These are phyloP conservation scores for Colletotrichum liaoningense DNA, from an alignment of 2,329 filamentous ascomycete genomes.

Conservation along the genomic window DNA sequence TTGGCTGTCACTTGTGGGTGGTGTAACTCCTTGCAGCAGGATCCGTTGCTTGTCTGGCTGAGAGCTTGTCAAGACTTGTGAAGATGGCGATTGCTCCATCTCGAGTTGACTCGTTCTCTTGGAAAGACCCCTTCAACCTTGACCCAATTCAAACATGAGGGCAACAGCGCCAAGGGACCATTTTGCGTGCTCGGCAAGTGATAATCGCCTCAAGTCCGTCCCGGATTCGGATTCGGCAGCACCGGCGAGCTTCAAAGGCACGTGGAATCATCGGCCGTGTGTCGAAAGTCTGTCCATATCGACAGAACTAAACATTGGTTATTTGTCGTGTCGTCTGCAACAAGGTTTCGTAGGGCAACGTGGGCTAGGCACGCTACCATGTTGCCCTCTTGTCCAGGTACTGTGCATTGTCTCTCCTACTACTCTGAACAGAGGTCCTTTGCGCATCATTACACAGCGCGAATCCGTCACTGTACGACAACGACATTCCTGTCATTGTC, in stretches of 20 bases:
- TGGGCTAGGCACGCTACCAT: conserved; percentile 10
- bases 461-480: not conserved
- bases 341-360: conserved; percentile 24
- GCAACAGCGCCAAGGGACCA: not conserved
- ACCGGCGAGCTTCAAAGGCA: conserved; percentile 10
- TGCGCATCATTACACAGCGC: not conserved
- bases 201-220: not conserved
- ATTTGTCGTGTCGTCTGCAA: conserved; percentile 3
- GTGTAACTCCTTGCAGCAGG: not conserved
- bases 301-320: not conserved
- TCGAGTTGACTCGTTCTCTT: not conserved
- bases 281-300: conserved; percentile 17
- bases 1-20: not conserved
- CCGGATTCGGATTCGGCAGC: conserved; percentile 20
- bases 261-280: conserved; percentile 7
- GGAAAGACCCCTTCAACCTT: not conserved
- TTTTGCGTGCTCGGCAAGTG: not conserved
- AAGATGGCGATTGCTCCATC: not conserved
- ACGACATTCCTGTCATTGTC: not conserved
- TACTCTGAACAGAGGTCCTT: not conserved
- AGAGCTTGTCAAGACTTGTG: not conserved
- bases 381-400: conserved; percentile 13
- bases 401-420: not conserved
- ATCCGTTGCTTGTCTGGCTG: not conserved
- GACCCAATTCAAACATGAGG: not conserved